Percentiles rank a stretch among this genome's conserved stretches.
phyloP scores from a whole-genome alignment of 1,139 yeast species.

The Maudiozyma humilis region DNA sequence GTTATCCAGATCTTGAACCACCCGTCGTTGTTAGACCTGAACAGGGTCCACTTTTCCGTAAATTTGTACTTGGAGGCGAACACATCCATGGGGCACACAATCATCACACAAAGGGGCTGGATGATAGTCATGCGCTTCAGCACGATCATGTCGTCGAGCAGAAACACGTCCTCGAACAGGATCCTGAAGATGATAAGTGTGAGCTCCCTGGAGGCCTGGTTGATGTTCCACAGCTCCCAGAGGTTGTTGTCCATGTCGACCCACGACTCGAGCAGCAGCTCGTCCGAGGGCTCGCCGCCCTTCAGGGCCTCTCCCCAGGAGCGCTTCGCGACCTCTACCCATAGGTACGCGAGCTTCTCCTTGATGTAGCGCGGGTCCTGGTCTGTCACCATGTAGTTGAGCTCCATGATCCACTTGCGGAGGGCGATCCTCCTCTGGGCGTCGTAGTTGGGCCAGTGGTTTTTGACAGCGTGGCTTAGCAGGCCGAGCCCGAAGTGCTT shows the following conservation, averaged over 20 bases:
- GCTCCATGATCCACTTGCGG: constrained; percentile 76
- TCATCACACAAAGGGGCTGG: constrained; percentile 74
- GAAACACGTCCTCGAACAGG: constrained; percentile 86
- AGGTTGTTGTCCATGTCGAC: constrained; percentile 74
- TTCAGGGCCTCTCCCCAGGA: constrained; percentile 66
- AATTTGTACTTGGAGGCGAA: constrained; percentile 64
- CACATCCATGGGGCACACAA: constrained; percentile 63
- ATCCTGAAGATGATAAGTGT: constrained; percentile 73
- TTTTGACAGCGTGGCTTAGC: constrained; percentile 61
- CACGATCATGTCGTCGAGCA: constrained; percentile 86
- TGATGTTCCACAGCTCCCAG: constrained; percentile 63
- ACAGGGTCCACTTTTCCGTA: constrained; percentile 50
- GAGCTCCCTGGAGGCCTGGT: constrained; percentile 60
- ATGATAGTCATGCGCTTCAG: constrained; percentile 70
- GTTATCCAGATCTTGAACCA: constrained; percentile 80
- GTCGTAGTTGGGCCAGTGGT: constrained; percentile 49
- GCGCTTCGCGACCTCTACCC: constrained; percentile 92
- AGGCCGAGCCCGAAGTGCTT: constrained; percentile 86
- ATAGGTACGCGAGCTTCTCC: constrained; percentile 79
- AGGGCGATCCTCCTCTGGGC: constrained; percentile 60
- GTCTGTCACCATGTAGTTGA: constrained; percentile 51
- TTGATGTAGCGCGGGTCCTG: constrained; percentile 82
- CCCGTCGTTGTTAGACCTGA: constrained; percentile 65
- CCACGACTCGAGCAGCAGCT: constrained; percentile 70
- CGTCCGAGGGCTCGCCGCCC: constrained; percentile 32